Percentiles rank a stretch among this genome's conserved stretches.
Evolutionary conservation across 1,139 yeast species (phyloP).

Genomic region (Nakaseomyces uthaithaninus): DNA sequence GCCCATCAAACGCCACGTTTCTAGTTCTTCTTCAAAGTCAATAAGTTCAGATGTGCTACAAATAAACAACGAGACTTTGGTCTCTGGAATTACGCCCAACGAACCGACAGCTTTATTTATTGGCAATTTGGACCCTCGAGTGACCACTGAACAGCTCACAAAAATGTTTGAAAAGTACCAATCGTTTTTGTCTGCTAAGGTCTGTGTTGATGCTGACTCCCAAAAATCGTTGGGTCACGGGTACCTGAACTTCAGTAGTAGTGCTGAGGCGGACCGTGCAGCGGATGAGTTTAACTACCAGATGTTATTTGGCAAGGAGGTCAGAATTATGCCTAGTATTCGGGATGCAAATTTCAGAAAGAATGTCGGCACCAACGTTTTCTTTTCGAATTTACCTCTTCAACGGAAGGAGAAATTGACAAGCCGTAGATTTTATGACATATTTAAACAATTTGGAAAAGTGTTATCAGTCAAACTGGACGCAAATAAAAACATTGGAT

Average conservation of each 20-base stretch:
- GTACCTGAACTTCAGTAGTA: constrained; percentile 39
- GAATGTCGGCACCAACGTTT: constrained; percentile 27
- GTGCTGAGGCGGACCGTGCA: constrained; percentile 36
- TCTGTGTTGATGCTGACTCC: constrained; percentile 37
- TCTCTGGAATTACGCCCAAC: background rate
- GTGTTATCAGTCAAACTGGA: constrained; percentile 42
- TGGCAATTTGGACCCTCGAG: constrained; percentile 39
- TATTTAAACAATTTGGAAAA: constrained; percentile 36
- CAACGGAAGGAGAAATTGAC: constrained; percentile 29
- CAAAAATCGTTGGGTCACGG: constrained; percentile 44
- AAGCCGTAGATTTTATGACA: constrained; percentile 39
- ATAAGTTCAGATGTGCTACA: background rate
- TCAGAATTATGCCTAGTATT: constrained; percentile 46
- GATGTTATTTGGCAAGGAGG: constrained; percentile 35
- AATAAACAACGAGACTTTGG: background rate
- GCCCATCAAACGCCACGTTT: background rate
- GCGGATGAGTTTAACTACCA: constrained; percentile 41
- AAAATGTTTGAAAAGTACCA: constrained; percentile 33
- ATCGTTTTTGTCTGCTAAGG: constrained; percentile 40
- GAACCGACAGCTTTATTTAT: constrained; percentile 36
- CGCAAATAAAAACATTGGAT: constrained; percentile 38
- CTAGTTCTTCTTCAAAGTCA: background rate
- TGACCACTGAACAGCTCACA: constrained; percentile 36
- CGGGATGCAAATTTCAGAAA: constrained; percentile 30
- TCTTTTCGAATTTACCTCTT: constrained; percentile 32